phyloP scores from a whole-genome alignment of 2,329 filamentous ascomycete genomes.

The Madurella fahalii region DNA sequence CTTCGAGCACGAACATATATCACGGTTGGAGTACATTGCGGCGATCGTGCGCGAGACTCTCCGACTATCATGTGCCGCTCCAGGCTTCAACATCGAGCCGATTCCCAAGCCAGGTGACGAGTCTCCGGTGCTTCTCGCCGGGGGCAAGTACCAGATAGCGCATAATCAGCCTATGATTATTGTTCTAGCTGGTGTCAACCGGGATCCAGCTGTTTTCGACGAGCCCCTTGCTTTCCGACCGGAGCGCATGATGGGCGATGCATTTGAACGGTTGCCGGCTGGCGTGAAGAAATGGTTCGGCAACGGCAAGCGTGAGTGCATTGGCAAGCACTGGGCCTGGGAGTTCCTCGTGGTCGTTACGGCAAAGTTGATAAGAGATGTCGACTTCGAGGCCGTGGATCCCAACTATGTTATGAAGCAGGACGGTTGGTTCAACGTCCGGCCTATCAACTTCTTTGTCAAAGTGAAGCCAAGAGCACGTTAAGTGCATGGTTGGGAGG shows the following conservation, averaged over 20 bases:
- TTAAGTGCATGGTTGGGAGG: neutral
- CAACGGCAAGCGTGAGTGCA: conserved; percentile 49
- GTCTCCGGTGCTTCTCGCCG: conserved; percentile 43
- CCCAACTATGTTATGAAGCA: conserved; percentile 38
- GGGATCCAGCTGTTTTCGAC: conserved; percentile 46
- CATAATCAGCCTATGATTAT: conserved; percentile 48
- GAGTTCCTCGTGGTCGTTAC: conserved; percentile 41
- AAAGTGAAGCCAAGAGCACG: conserved; percentile 38
- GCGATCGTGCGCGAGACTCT: conserved; percentile 52
- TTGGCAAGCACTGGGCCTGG: conserved; percentile 49
- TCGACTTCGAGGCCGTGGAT: conserved; percentile 45
- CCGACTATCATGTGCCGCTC: conserved; percentile 51
- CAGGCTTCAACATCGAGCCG: conserved; percentile 52
- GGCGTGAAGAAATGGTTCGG: conserved; percentile 50
- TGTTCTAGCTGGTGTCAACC: conserved; percentile 47
- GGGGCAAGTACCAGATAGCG: conserved; percentile 47
- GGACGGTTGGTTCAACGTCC: conserved; percentile 51
- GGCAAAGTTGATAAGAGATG: conserved; percentile 40
- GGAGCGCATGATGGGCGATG: conserved; percentile 46
- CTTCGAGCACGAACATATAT: conserved; percentile 45
- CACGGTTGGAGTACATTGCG: conserved; percentile 50
- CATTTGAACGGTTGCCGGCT: conserved; percentile 39
- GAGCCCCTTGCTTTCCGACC: conserved; percentile 44
- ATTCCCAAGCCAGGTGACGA: conserved; percentile 37
- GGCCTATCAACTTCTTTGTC: conserved; percentile 44